Conservation (phyloP, 2,329 filamentous ascomycete species). For the Periconia macrospinosa region DNA sequence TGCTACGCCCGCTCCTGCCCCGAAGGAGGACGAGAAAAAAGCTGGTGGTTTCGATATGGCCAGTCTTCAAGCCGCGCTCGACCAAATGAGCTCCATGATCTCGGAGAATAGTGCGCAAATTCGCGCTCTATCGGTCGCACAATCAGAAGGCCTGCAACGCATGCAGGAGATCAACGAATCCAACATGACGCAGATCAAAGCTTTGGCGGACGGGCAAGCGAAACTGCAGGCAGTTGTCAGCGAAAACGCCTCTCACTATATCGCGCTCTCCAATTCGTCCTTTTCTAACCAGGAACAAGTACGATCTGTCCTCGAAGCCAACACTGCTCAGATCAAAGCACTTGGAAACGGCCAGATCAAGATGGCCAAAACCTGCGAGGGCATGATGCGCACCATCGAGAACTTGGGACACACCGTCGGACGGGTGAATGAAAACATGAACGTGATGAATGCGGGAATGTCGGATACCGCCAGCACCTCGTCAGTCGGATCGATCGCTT, state of each 20-base stretch:
- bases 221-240: constrained; percentile 33
- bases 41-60: constrained; percentile 20
- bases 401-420: constrained; percentile 14
- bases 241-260: constrained; percentile 39
- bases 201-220: constrained; percentile 32
- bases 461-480: constrained; percentile 19
- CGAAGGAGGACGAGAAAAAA: constrained; percentile 8
- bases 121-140: constrained; percentile 35
- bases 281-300: constrained; percentile 35
- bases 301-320: constrained; percentile 28
- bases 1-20: constrained; percentile 3
- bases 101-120: constrained; percentile 36
- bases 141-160: constrained; percentile 34
- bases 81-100: constrained; percentile 29
- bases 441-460: constrained; percentile 7
- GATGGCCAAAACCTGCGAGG: constrained; percentile 30
- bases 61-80: constrained; percentile 25
- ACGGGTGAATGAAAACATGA: constrained; percentile 15
- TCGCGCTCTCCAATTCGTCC: constrained; percentile 35
- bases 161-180: constrained; percentile 44
- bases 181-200: constrained; percentile 38
- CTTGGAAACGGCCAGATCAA: constrained; percentile 31
- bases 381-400: constrained; percentile 33
- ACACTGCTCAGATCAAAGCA: constrained; percentile 29
- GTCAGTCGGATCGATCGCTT: constrained; percentile 12